Percentiles rank a stretch among this genome's conserved stretches.
Conservation (phyloP, 257 asterid genomes). For the Ophiorrhiza pumila region DNA sequence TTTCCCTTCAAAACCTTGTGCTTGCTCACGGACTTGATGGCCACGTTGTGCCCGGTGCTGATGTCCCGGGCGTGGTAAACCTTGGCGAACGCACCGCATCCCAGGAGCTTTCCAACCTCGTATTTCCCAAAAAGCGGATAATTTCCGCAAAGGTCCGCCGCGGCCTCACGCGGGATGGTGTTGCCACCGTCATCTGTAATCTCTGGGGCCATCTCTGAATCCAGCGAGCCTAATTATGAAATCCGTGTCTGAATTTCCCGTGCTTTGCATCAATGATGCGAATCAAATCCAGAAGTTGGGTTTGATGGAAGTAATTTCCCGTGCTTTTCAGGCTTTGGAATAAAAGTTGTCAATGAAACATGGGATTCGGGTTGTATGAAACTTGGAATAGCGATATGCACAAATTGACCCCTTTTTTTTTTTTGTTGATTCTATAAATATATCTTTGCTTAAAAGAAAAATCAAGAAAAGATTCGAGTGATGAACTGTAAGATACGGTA, state of each 20-base stretch:
- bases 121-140: constrained; percentile 45
- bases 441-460: background rate
- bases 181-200: constrained; percentile 1
- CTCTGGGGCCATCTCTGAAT: constrained; percentile 4
- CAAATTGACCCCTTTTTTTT: too few relatives aligned
- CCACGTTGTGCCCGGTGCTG: constrained; percentile 54
- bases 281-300: background rate
- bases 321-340: too few relatives aligned
- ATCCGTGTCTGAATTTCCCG: background rate
- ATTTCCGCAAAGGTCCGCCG: constrained; percentile 1
- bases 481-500: background rate
- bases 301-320: background rate
- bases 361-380: too few relatives aligned
- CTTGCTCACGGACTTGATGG: constrained; percentile 62
- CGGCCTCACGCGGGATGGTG: background rate
- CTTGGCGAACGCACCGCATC: constrained; percentile 77
- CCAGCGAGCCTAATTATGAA: background rate
- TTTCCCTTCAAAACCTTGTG: constrained; percentile 43
- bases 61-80: constrained; percentile 65
- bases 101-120: constrained; percentile 67
- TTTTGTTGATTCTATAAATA: too few relatives aligned
- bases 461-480: background rate
- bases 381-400: too few relatives aligned
- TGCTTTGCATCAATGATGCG: background rate
- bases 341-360: too few relatives aligned